Percentiles rank a stretch among this genome's conserved stretches.
Conservation (phyloP, 805 yeast genomes). For the Scheffersomyces amazonensis region DNA sequence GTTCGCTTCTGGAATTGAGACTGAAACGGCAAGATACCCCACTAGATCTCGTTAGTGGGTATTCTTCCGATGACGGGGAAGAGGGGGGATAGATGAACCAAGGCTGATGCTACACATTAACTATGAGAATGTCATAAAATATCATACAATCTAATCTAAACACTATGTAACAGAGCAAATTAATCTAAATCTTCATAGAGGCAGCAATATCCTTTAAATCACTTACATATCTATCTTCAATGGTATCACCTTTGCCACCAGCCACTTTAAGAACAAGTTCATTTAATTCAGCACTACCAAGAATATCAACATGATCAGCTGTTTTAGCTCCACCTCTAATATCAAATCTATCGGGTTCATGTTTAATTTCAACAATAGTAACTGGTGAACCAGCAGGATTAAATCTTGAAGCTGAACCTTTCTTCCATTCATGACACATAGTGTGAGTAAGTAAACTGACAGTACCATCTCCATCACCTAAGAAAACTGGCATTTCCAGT, state of each 20-base stretch:
- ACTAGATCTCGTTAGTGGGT: not conserved
- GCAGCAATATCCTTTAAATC: conserved; percentile 61
- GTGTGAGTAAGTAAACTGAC: conserved; percentile 82
- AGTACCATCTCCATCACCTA: conserved; percentile 97
- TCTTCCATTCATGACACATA: conserved; percentile 90
- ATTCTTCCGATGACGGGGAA: not conserved
- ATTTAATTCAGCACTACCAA: conserved; percentile 90
- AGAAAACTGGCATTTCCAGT: conserved; percentile 59
- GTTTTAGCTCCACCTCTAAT: conserved; percentile 97
- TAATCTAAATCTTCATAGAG: conserved; percentile 42
- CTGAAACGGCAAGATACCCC: too few species aligned
- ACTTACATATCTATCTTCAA: conserved; percentile 59
- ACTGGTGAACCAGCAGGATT: conserved; percentile 79
- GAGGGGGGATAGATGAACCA: too few species aligned
- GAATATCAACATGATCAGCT: conserved; percentile 95
- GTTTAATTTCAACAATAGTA: conserved; percentile 84
- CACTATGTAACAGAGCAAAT: too few species aligned
- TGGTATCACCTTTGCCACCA: conserved; percentile 70
- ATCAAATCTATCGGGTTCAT: conserved; percentile 91
- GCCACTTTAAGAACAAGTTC: conserved; percentile 82
- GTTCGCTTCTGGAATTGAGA: not conserved
- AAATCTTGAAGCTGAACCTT: conserved; percentile 53
- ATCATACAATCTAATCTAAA: too few species aligned
- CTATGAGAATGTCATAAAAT: too few species aligned
- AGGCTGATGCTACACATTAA: too few species aligned